These are phyloP conservation scores for Wickerhamomyces bovis DNA, from an alignment of 805 yeast genomes.

Conservation along the genomic window DNA sequence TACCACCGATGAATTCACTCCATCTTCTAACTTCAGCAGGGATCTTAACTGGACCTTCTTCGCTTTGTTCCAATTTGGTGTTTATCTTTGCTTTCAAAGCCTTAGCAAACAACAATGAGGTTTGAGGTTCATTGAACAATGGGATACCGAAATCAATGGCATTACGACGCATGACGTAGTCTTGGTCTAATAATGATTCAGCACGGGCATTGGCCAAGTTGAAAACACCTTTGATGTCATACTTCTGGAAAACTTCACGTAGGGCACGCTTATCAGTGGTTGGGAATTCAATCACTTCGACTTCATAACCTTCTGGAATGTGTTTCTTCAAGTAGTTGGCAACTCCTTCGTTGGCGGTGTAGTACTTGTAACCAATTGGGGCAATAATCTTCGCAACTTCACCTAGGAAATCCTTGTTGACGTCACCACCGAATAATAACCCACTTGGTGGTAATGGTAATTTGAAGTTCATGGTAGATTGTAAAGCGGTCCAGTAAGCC, in stretches of 20 bases:
- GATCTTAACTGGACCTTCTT: conserved; percentile 41
- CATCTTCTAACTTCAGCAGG: conserved; percentile 90
- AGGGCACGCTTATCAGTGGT: conserved; percentile 87
- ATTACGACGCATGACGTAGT: conserved; percentile 97
- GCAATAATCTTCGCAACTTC: conserved; percentile 64
- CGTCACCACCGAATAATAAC: conserved; percentile 90
- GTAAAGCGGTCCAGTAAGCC: conserved; percentile 97
- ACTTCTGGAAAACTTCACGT: conserved; percentile 86
- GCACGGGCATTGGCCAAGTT: conserved; percentile 91
- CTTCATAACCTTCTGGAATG: conserved; percentile 29
- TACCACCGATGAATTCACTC: conserved; percentile 96
- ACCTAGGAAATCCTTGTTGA: conserved; percentile 63
- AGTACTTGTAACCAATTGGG: conserved; percentile 75
- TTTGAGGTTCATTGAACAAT: conserved; percentile 93
- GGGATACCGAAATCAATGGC: conserved; percentile 98
- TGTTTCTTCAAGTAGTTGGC: conserved; percentile 57
- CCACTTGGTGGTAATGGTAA: conserved; percentile 90
- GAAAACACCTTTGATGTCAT: conserved; percentile 82
- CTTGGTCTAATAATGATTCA: conserved; percentile 75
- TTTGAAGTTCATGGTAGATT: conserved; percentile 94
- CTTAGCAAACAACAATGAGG: conserved; percentile 79
- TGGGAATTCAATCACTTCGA: conserved; percentile 80
- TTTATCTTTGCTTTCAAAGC: conserved; percentile 70
- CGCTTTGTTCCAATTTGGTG: conserved; percentile 44
- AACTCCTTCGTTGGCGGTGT: conserved; percentile 69